Evolutionary conservation across 1,284 basidiomycete genomes (phyloP).

Genomic region (Omphalotus olearius): DNA sequence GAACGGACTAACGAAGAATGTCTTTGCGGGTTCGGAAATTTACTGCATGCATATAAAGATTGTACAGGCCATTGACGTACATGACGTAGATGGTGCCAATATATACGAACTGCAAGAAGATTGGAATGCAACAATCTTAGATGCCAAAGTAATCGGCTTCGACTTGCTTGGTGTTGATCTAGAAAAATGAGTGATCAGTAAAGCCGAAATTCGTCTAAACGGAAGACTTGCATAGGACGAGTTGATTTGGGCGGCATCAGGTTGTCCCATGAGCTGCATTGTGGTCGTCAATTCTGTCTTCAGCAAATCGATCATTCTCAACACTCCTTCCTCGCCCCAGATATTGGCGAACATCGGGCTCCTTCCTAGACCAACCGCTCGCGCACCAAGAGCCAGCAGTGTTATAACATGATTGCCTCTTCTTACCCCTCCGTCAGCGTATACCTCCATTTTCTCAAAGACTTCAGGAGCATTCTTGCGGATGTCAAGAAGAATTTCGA

Average conservation of each 20-base stretch:
- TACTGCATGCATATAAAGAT: neutral
- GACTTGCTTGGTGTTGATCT: constrained; percentile 16
- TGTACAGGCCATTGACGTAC: no score
- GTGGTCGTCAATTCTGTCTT: constrained; percentile 15
- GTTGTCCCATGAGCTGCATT: constrained; percentile 22
- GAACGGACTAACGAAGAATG: no score
- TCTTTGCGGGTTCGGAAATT: no score
- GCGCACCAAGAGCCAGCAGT: constrained; percentile 24
- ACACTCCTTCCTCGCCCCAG: constrained; percentile 25
- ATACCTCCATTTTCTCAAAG: constrained; percentile 25
- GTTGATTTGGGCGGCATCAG: constrained; percentile 18
- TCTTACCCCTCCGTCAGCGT: constrained; percentile 27
- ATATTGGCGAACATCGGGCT: constrained; percentile 26
- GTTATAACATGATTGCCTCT: constrained; percentile 23
- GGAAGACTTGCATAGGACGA: constrained; percentile 18
- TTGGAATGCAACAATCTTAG: no score
- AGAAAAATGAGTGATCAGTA: neutral
- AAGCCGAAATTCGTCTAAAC: neutral
- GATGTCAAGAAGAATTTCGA: constrained; percentile 30
- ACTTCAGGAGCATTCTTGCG: constrained; percentile 25
- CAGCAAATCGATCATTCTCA: constrained; percentile 20
- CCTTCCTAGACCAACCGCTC: constrained; percentile 25
- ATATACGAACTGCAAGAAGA: no score
- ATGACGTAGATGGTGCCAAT: neutral
- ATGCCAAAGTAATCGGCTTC: constrained; percentile 9